Percentiles rank a stretch among this genome's conserved stretches.
phyloP scores from a whole-genome alignment of 2,329 filamentous ascomycete genomes.

The Parascedosporium putredinis region DNA sequence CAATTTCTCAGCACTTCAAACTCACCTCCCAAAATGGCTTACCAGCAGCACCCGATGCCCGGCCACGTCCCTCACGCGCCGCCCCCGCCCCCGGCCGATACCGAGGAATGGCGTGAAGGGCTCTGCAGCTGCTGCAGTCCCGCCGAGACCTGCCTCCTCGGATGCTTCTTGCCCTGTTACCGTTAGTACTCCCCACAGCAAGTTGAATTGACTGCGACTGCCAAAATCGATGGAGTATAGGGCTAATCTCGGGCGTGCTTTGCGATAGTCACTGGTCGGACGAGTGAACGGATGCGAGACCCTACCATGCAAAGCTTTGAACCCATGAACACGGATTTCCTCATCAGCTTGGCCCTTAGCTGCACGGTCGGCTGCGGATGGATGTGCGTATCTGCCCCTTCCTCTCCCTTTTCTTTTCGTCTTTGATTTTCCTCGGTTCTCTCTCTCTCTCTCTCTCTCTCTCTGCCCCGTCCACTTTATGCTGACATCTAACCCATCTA shows the following conservation, averaged over 20 bases:
- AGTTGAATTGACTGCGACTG: too few species aligned
- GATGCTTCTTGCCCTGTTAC: conserved; percentile 31
- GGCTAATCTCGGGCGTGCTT: neutral
- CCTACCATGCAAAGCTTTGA: conserved; percentile 29
- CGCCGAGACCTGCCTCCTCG: conserved; percentile 26
- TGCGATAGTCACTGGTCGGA: conserved; percentile 33
- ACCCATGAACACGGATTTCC: conserved; percentile 28
- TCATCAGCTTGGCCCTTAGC: conserved; percentile 27
- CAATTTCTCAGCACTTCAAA: too few species aligned
- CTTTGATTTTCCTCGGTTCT: neutral
- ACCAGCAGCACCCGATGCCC: neutral
- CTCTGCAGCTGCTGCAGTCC: conserved; percentile 29
- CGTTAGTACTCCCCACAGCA: conserved; percentile 25
- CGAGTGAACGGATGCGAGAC: conserved; percentile 32
- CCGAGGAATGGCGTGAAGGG: conserved; percentile 23
- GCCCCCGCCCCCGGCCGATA: neutral
- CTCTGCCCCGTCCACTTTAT: neutral
- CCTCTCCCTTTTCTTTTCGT: neutral
- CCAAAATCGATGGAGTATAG: too few species aligned
- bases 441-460: neutral
- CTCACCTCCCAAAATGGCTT: neutral
- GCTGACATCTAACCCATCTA: conserved; percentile 12
- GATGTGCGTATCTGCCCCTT: conserved; percentile 23
- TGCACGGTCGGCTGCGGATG: conserved; percentile 31
- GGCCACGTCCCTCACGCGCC: neutral